Evolutionary conservation across 192 early-diverging fungal species (phyloP).

Genomic region (Allomyces javanicus): DNA sequence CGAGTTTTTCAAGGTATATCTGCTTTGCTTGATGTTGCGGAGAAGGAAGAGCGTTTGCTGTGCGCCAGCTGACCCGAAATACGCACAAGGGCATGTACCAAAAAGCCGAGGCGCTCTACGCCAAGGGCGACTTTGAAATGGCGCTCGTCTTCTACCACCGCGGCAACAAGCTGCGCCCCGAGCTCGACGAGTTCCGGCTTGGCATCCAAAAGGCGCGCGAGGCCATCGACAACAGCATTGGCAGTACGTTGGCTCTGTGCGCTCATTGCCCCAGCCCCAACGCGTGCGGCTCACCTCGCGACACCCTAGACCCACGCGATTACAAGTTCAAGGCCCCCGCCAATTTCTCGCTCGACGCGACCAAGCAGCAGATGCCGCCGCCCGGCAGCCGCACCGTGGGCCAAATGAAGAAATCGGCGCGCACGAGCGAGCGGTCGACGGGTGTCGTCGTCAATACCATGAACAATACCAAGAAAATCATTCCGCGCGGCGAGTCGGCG

Average conservation of each 20-base stretch:
- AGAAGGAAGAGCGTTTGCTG: too few relatives aligned
- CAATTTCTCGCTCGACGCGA: conserved; percentile 4
- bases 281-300: background rate
- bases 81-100: conserved; percentile 27
- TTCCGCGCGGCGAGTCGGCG: background rate
- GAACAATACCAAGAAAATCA: background rate
- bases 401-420: background rate
- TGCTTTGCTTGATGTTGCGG: too few relatives aligned
- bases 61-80: background rate
- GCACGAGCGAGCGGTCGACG: background rate
- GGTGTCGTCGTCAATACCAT: background rate
- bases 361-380: background rate
- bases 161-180: conserved; percentile 29
- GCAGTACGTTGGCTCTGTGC: conserved; percentile 2
- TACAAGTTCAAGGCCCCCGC: conserved; percentile 23
- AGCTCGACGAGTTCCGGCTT: conserved; percentile 34
- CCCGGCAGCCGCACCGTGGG: background rate
- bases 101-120: conserved; percentile 41
- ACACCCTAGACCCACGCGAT: conserved; percentile 15
- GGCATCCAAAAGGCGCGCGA: conserved; percentile 42
- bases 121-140: conserved; percentile 37
- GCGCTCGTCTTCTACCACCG: conserved; percentile 37
- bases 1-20: conserved; percentile 21
- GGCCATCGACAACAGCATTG: conserved; percentile 39
- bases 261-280: too few relatives aligned